These are phyloP conservation scores for Podospora appendiculata DNA, from an alignment of 495 filamentous ascomycete genomes.

Conservation along the genomic window DNA sequence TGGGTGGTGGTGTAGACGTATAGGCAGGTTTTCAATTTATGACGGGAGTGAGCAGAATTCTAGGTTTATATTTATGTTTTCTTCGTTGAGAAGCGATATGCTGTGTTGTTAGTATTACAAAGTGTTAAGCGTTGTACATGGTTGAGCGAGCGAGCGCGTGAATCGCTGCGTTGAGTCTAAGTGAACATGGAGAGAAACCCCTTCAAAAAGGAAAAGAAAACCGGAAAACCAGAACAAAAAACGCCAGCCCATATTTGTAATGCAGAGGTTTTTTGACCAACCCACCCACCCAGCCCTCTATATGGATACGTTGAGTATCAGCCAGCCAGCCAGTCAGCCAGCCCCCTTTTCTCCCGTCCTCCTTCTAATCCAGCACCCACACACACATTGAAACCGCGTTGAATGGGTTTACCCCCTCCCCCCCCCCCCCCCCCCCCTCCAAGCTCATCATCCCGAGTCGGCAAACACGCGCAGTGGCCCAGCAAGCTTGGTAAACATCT, in stretches of 20 bases:
- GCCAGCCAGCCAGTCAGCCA: not conserved
- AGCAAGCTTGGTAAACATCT: slow-evolving; percentile 79
- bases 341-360: not conserved
- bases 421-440: too few species aligned
- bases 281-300: not conserved
- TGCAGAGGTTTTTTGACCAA: too few species aligned
- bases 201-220: not conserved
- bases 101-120: not conserved
- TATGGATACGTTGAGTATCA: slow-evolving; percentile 18
- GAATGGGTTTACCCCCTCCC: too few species aligned
- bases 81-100: not conserved
- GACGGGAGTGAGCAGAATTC: not conserved
- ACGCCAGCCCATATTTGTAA: not conserved
- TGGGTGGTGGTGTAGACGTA: too few species aligned
- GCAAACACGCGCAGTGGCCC: slow-evolving; percentile 54
- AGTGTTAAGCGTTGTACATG: slow-evolving; percentile 7
- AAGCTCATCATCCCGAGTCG: slow-evolving; percentile 14
- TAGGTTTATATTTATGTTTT: not conserved
- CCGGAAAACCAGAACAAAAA: too few species aligned
- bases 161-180: slow-evolving; percentile 7
- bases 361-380: not conserved
- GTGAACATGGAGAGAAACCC: not conserved
- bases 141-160: not conserved
- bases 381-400: not conserved
- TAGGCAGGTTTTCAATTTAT: not conserved